Evolutionary conservation across 2,329 filamentous ascomycete species (phyloP), one percentile per base, ranked within the genome.

Genomic region (Aureobasidium mangrovei): DNA sequence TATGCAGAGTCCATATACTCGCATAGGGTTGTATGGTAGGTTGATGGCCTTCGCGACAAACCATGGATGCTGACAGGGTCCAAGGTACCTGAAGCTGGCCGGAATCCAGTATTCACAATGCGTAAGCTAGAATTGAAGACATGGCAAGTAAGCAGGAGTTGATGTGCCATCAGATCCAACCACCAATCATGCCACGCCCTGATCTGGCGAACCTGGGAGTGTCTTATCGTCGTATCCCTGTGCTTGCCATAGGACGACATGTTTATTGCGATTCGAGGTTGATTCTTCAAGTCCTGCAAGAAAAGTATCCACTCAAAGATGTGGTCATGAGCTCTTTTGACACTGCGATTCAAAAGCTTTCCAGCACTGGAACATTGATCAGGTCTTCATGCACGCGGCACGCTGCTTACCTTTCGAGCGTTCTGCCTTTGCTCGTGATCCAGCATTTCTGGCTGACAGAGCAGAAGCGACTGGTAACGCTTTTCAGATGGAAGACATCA

Each of bases 211-310:
- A 72, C 1, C 74, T 89, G 8, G 83, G 82, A 18, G 74, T 88
- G 51, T 70, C 73, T 4, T 84, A 90, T 69, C 78, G 85, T 3
- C 83, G 85, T 54, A 87, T 88, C 54, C 85, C 85, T 1, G 63
- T 88, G 49, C 69, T 88, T 48, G 70, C 80, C 31, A 81, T 88
- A 60, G 84, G 82, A 12, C 74, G 78, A 4, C 80, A 86, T 63
- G 70, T 89, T 38, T 88, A 87, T 70, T 72, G 81, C 57, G 85
- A 89, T 71, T 83, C 82, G 2, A 79, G 82, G 2, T 76, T 88
- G 27, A 88, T 88, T 60, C 67, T 89, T 12, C 67, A 68, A 28
- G 84, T 82, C 65, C 78, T 89, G 1, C 82, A 87, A 62, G 61
- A 70, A 1, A 69, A 77, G 32, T 60, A 62, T 53, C 49, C 49